Base-by-base conservation (phyloP, 768 basidiomycete genomes). In the Symmetrospora coprosmae region DNA sequence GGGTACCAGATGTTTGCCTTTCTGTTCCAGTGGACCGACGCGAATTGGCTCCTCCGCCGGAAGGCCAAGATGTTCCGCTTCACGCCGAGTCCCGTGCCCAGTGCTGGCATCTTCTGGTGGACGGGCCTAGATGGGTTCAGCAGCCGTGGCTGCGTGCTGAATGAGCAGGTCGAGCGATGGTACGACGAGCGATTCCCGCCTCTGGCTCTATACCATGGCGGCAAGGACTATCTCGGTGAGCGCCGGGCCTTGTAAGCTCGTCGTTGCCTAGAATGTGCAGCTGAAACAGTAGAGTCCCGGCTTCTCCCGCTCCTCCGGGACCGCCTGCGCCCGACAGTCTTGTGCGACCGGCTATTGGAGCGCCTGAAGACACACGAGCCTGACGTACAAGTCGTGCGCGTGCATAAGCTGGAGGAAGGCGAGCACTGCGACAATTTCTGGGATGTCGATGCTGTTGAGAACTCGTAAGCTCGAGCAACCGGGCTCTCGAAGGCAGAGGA, bases 11-110 rank as follows among this genome's bases (percentile, higher is more conserved):
- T 78, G 77, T 78, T 77, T 64, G 74, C 76, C 2, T 78, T 75
- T 69, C 69, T 77, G 16, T 76, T 75, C 66, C 66, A 70, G 9
- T 77, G 77, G 77, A 78, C 77, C 4, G 77, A 78, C 65, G 70
- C 73, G 9, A 76, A 78, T 66, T 78, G 77, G 74, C 73, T 56
- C 61, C 61, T 55, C 17, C 69, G 76, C 8, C 71, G 77, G 23
- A 78, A 78, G 61, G 72, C 73, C 27, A 78, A 78, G 64, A 76
- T 76, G 75, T 78, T 78, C 71, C 63, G 77, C 14, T 78, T 78
- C 71, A 78, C 76, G 2, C 77, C 77, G 0, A 73, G 74, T 4
- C 77, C 77, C 37, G 77, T 78, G 28, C 72, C 71, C 46, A 74
- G 67, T 13, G 75, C 74, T 7, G 65, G 63, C 27, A 73, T 74